Evolutionary conservation across 305 asterid genomes (phyloP).

Genomic region (Vinca major): DNA sequence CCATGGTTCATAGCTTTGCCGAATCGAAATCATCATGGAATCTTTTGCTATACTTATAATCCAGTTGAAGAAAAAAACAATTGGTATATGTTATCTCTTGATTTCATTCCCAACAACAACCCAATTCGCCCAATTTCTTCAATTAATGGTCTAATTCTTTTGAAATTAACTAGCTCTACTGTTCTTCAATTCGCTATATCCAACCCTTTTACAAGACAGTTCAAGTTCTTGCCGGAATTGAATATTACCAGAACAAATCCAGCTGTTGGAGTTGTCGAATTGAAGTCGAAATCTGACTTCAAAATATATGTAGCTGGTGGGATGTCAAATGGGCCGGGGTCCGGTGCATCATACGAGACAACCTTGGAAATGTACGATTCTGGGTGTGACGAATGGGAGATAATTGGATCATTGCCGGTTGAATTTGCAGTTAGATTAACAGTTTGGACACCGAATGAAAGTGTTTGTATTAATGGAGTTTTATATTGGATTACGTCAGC

Average conservation of each 20-base stretch:
- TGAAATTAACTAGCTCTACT: slow-evolving; percentile 23
- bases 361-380: slow-evolving; percentile 60
- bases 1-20: slow-evolving; percentile 67
- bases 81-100: slow-evolving; percentile 40
- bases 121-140: slow-evolving; percentile 43
- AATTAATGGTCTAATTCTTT: slow-evolving; percentile 35
- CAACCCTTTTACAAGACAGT: slow-evolving; percentile 63
- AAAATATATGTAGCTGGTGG: slow-evolving; percentile 66
- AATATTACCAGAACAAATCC: slow-evolving; percentile 51
- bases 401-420: slow-evolving; percentile 39
- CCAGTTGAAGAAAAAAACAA: slow-evolving; percentile 22
- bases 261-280: slow-evolving; percentile 38
- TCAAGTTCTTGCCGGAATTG: slow-evolving; percentile 33
- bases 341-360: slow-evolving; percentile 52
- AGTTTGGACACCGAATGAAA: slow-evolving; percentile 74
- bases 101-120: slow-evolving; percentile 15
- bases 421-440: slow-evolving; percentile 72
- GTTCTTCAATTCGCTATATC: slow-evolving; percentile 44
- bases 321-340: slow-evolving; percentile 42
- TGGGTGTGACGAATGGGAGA: slow-evolving; percentile 25
- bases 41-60: slow-evolving; percentile 43
- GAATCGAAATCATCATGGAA: slow-evolving; percentile 22
- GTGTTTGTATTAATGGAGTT: slow-evolving; percentile 42
- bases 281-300: slow-evolving; percentile 16
- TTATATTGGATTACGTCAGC: slow-evolving; percentile 82